Conservation (phyloP, 768 basidiomycete genomes). For the Filobasidium floriforme region DNA sequence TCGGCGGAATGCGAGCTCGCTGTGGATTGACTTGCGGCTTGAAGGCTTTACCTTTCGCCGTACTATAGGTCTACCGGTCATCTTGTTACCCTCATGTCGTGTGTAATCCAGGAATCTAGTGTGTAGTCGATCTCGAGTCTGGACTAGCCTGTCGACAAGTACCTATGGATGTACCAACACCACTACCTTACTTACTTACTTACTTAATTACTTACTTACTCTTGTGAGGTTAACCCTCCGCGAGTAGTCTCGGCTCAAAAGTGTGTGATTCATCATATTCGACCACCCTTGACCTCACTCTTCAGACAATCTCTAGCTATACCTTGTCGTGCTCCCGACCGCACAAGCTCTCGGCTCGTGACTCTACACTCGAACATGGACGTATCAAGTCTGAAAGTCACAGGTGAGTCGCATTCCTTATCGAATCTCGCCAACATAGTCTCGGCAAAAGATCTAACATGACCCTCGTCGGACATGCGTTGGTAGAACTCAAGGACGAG, state of each 20-base stretch:
- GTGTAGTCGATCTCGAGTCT: too few species aligned
- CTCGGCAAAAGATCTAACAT: not conserved
- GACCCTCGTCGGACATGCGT: not conserved
- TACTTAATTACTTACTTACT: too few species aligned
- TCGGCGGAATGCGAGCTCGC: not conserved
- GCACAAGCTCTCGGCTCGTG: too few species aligned
- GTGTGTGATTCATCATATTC: not conserved
- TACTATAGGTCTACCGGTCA: slow-evolving; percentile 2
- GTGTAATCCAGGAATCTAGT: too few species aligned
- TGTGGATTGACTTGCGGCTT: not conserved
- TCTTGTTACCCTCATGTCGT: not conserved
- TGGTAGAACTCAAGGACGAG: slow-evolving; percentile 39
- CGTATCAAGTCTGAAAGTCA: not conserved
- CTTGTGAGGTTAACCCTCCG: too few species aligned
- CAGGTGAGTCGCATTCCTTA: not conserved
- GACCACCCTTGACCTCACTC: not conserved
- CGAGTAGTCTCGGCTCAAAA: not conserved
- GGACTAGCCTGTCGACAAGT: too few species aligned
- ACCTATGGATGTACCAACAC: too few species aligned
- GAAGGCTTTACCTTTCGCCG: not conserved
- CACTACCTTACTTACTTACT: too few species aligned
- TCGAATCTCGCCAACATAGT: not conserved
- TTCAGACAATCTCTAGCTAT: not conserved
- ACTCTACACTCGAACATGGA: not conserved
- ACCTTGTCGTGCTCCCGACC: not conserved